These are phyloP conservation scores for Secale cereale DNA, from an alignment of 176 grass and related monocot species.

Conservation along the genomic window DNA sequence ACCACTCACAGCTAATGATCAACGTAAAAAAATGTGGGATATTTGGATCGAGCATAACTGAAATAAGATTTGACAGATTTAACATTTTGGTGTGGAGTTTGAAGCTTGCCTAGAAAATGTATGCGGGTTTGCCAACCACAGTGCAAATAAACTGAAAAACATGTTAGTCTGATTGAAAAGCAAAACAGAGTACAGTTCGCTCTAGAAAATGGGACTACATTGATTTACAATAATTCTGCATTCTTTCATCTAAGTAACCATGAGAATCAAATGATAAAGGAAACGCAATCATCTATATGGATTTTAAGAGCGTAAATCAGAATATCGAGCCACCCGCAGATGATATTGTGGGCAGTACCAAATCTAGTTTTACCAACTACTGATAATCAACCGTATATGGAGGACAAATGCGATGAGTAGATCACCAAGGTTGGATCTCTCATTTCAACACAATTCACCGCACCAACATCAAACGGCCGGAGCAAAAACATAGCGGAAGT, in stretches of 20 bases:
- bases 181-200: not conserved
- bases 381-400: not conserved
- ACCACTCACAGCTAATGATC: not conserved
- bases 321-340: not conserved
- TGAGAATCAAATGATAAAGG: not conserved
- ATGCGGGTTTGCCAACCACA: not conserved
- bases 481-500: not conserved
- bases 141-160: not conserved
- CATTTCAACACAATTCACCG: not conserved
- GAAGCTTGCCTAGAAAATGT: not conserved
- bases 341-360: not conserved
- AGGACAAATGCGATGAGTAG: not conserved
- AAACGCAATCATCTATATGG: not conserved
- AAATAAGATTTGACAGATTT: not conserved
- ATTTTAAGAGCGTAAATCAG: not conserved
- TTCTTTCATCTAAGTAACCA: not conserved
- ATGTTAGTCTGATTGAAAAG: not conserved
- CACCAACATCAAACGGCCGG: not conserved
- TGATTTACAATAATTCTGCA: not conserved
- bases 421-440: not conserved
- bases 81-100: not conserved
- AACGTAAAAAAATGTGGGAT: not conserved
- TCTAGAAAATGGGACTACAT: not conserved
- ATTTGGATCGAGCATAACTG: not conserved
- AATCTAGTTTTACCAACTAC: not conserved